phyloP scores from a whole-genome alignment of 306 rosid species.

The Prunus davidiana region DNA sequence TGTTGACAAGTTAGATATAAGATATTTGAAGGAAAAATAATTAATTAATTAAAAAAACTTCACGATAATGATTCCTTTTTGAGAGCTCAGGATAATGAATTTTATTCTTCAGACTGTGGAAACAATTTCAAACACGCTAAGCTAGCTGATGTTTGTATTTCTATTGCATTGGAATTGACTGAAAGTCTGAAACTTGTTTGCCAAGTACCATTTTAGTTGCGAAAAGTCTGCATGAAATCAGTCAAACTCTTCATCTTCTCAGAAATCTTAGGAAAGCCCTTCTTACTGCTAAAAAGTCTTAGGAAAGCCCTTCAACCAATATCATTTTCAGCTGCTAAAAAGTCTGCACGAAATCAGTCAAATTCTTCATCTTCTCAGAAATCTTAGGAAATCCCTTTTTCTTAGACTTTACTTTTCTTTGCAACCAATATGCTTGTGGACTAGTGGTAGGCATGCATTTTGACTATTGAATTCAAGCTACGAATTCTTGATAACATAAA shows the following conservation, averaged over 20 bases:
- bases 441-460: slow-evolving; percentile 4
- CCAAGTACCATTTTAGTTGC: not conserved
- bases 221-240: not conserved
- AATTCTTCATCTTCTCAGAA: not conserved
- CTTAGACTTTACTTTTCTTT: not conserved
- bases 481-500: not conserved
- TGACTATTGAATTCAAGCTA: not conserved
- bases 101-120: not conserved
- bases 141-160: not conserved
- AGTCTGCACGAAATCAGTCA: slow-evolving; percentile 2
- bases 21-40: no score
- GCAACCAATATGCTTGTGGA: not conserved
- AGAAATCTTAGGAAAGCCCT: not conserved
- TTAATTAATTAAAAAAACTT: not conserved
- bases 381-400: not conserved
- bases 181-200: slow-evolving; percentile 6
- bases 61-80: not conserved
- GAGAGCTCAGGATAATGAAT: not conserved
- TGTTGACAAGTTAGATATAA: no score
- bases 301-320: not conserved
- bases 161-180: not conserved
- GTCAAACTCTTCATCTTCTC: not conserved
- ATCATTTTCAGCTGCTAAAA: not conserved
- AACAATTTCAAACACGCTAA: slow-evolving; percentile 4
- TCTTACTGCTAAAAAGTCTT: not conserved